Base-by-base conservation (phyloP, 1,284 basidiomycete genomes). In the Porogramme epimiltina region DNA sequence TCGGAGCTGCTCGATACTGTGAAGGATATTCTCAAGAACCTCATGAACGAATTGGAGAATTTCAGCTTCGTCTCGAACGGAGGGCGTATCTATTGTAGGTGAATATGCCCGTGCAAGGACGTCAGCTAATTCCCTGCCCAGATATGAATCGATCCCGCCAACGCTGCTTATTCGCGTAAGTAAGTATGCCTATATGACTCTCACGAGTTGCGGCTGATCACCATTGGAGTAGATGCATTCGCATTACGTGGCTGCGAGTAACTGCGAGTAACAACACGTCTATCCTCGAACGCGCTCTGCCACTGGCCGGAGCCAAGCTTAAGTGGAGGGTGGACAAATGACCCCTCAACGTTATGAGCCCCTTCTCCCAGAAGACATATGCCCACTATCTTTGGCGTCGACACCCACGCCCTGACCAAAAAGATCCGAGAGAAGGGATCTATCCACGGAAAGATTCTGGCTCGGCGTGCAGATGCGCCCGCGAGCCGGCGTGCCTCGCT, bases 381-480 rank as follows among this genome's bases (percentile, higher is more conserved):
- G 36, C 97, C 97, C 16, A 97, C 96, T 61, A 87, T 99, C 55
- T 98, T 89, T 73, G 97, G 97, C 61, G 83, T 99, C 58, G 97
- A 99, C 77, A 99, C 97, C 3, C 89, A 97, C 62, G 93, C 92
- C 52, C 82, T 99, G 69, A 99, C 97, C 51, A 98, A 98, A 81
- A 91, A 85, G 66, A 93, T 99, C 63, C 84, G 97, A 61, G 93
- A 95, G 72, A 91, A 95, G 63, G 97, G 97, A 42, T 90, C 88
- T 31, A 91, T 96, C 82, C 87, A 98, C 25, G 95, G 89, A 41
- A 88, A 87, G 66, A 71, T 98, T 36, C 79, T 95, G 36, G 84
- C 86, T 20, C 77, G 82, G 55, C 82, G 78, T 65, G 64, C 72
- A 28, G 74, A 71, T 53, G 67, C 73, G 38, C 69, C 74, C 57